Evolutionary conservation across 176 grass and related monocot species (phyloP), one percentile per base, ranked within the genome.

Genomic region (Areca catechu): DNA sequence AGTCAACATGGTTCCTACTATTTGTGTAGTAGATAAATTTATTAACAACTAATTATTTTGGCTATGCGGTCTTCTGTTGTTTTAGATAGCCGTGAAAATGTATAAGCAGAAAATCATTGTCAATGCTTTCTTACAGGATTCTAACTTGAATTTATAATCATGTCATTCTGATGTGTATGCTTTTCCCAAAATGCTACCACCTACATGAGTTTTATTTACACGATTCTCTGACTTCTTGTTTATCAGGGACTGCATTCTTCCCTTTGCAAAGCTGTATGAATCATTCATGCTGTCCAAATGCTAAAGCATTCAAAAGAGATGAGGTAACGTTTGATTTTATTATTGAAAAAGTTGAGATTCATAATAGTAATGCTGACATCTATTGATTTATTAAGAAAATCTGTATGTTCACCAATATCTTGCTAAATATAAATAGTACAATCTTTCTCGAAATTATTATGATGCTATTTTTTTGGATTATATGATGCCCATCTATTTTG

Each of bases 231-330:
- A 4, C 61, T 51, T 37, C 24, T 61, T 54, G 23, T 67, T 30
- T 9, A 54, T 23, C 68, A 98, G 93, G 93, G 30, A 98, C 87
- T 19, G 84, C 75, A 22, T 92, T 98, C 81, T 98, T 92, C 57
- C 87, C 93, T 56, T 62, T 98, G n/a, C 93, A 98, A 67, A 98
- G 93, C 58, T 98, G 87, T 52, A 92, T 98, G 93, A 98, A 98
- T 15, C 93, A 98, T 58, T 98, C 87, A 7, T 98, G 87, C 52
- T 82, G 84, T 71, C 93, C 93, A 69, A 98, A 89, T 71, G 84
- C 93, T 24, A 92, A 83, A 88, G 93, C 87, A 72, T 92, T 89
- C 75, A 98, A 92, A 77, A 92, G 93, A 55, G 93, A 98, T 2
- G 78, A 89, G 87, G 81, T 92, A 57, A 49, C 4, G 19, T 52